phyloP scores from a whole-genome alignment of 1,284 basidiomycete genomes.

The Puccinia polysora region DNA sequence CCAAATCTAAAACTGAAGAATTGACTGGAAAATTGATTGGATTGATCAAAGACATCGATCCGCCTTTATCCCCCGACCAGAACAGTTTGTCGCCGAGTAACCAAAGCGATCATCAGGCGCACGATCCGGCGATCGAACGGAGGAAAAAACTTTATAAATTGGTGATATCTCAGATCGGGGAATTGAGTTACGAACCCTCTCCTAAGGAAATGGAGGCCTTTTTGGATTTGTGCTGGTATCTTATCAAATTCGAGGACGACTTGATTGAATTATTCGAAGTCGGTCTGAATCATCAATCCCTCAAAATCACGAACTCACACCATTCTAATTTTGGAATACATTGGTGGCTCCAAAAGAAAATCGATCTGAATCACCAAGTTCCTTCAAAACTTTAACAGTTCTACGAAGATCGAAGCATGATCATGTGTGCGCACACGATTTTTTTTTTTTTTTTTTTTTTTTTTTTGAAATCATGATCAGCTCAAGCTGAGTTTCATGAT shows the following conservation, averaged over 20 bases:
- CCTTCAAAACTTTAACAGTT: constrained; percentile 21
- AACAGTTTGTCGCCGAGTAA: background rate
- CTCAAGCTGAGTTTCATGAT: too few species aligned
- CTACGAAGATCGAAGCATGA: too few species aligned
- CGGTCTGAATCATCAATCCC: background rate
- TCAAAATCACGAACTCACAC: background rate
- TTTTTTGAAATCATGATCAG: too few species aligned
- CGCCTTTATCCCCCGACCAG: background rate
- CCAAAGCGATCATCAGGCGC: background rate
- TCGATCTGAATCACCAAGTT: background rate
- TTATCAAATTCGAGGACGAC: constrained; percentile 1
- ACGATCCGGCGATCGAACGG: background rate
- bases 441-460: too few species aligned
- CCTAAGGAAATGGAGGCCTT: background rate
- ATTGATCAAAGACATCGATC: background rate
- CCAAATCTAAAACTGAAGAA: background rate
- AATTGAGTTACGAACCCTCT: constrained; percentile 1
- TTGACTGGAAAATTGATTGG: background rate
- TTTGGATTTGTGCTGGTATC: constrained; percentile 1
- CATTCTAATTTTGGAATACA: background rate
- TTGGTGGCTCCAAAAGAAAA: constrained; percentile 5
- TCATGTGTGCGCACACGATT: too few species aligned
- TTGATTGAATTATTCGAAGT: constrained; percentile 2
- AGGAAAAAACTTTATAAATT: constrained; percentile 7
- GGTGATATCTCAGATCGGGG: background rate